phyloP scores from a whole-genome alignment of 768 basidiomycete genomes.

The Hypsizygus marmoreus region DNA sequence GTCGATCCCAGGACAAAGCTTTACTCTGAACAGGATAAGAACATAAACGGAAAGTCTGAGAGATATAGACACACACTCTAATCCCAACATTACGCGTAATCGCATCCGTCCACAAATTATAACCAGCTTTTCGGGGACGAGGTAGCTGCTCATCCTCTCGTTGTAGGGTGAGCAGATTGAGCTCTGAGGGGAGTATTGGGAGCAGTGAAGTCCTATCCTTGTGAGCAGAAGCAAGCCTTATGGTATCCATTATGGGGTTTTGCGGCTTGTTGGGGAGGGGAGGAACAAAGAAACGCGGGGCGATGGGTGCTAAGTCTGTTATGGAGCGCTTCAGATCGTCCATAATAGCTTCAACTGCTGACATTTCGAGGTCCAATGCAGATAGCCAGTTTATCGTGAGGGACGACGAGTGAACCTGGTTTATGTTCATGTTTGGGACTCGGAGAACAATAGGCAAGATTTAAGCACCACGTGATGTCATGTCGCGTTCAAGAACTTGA shows the following conservation, averaged over 20 bases:
- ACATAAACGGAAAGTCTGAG: background rate
- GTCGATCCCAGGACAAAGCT: constrained; percentile 65
- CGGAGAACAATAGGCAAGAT: no score
- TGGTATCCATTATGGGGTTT: constrained; percentile 70
- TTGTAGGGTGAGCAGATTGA: constrained; percentile 23
- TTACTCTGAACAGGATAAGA: constrained; percentile 41
- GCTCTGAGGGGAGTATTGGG: constrained; percentile 29
- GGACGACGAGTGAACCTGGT: no score
- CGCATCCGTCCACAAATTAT: constrained; percentile 22
- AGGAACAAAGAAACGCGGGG: constrained; percentile 62
- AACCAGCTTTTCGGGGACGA: background rate
- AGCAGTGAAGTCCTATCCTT: constrained; percentile 15
- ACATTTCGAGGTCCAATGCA: no score
- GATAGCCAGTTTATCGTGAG: no score
- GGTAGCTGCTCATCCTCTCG: constrained; percentile 1
- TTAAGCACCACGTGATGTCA: no score
- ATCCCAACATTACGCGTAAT: constrained; percentile 23
- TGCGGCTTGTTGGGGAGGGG: constrained; percentile 71
- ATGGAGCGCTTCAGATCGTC: constrained; percentile 27
- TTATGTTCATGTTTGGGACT: no score
- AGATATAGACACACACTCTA: constrained; percentile 16
- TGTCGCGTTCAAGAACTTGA: no score
- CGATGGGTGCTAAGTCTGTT: constrained; percentile 30
- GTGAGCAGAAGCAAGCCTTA: constrained; percentile 35
- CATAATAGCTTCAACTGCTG: no score